Evolutionary conservation across 208 protist genomes (phyloP).

Genomic region (Crithidia thermophila): DNA sequence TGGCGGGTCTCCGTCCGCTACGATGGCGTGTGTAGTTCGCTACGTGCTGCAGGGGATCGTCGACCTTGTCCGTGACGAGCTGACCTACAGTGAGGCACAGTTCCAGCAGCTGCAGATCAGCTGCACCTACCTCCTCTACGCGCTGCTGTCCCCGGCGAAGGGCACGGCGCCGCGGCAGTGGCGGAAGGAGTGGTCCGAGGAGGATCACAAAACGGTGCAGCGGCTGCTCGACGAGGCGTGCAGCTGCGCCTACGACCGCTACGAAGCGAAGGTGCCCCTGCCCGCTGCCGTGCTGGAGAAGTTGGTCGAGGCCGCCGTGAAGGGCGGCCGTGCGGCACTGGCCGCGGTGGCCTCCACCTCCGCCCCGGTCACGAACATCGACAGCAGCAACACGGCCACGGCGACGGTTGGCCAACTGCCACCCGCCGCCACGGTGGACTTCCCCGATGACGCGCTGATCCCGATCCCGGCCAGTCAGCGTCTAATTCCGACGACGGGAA

Average conservation of each 20-base stretch:
- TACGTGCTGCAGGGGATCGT: constrained; percentile 77
- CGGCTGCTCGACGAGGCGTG: constrained; percentile 75
- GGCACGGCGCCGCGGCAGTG: constrained; percentile 51
- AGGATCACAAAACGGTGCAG: constrained; percentile 31
- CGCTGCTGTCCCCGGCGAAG: constrained; percentile 49
- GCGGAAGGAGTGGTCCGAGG: constrained; percentile 55
- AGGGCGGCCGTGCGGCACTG: constrained; percentile 13
- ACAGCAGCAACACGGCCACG: not conserved
- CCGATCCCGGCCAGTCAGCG: not conserved
- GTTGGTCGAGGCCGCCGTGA: constrained; percentile 46
- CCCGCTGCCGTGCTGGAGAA: constrained; percentile 58
- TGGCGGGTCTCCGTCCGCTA: constrained; percentile 32
- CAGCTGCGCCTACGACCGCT: constrained; percentile 73
- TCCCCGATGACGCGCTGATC: not conserved
- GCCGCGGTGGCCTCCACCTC: not conserved
- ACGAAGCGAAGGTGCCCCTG: constrained; percentile 69
- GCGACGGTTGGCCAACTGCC: constrained; percentile 2
- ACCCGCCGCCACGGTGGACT: not conserved
- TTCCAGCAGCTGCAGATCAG: constrained; percentile 74
- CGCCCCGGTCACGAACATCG: not conserved
- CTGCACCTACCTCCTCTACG: constrained; percentile 74
- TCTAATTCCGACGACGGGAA: not conserved
- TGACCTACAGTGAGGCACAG: constrained; percentile 29
- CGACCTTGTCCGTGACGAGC: constrained; percentile 55
- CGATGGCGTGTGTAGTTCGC: constrained; percentile 53